These are phyloP conservation scores for Thermothielavioides terrestris DNA, from an alignment of 495 filamentous ascomycete species.

Conservation along the genomic window DNA sequence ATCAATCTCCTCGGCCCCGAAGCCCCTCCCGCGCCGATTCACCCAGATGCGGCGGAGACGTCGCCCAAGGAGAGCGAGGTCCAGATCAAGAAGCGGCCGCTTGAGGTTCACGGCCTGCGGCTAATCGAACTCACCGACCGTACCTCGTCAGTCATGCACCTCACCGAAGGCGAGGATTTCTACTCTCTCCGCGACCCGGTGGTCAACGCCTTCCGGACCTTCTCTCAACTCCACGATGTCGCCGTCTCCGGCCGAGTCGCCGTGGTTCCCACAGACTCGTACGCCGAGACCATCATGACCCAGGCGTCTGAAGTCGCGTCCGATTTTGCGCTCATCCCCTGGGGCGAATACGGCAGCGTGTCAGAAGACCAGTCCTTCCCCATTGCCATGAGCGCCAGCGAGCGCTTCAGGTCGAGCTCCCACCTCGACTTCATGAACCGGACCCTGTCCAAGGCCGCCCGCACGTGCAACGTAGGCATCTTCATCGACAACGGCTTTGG, in stretches of 20 bases:
- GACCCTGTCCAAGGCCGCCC: constrained; percentile 47
- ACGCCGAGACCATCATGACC: constrained; percentile 62
- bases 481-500: constrained; percentile 72
- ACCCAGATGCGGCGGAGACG: constrained; percentile 20
- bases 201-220: constrained; percentile 82
- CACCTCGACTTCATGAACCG: constrained; percentile 61
- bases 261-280: constrained; percentile 66
- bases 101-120: constrained; percentile 79
- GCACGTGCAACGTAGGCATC: constrained; percentile 60
- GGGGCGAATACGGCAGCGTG: constrained; percentile 75
- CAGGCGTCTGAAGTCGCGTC: constrained; percentile 59
- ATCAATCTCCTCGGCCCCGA: constrained; percentile 64
- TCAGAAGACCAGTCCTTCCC: constrained; percentile 49
- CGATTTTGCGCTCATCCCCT: constrained; percentile 81
- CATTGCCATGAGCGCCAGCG: constrained; percentile 28
- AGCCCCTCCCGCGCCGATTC: constrained; percentile 1
- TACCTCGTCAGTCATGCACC: constrained; percentile 91
- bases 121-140: constrained; percentile 86
- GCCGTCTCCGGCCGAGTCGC: constrained; percentile 73
- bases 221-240: constrained; percentile 77
- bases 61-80: constrained; percentile 3
- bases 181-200: constrained; percentile 74
- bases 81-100: constrained; percentile 37
- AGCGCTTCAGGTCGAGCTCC: constrained; percentile 42
- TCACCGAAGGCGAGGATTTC: constrained; percentile 67